Base-by-base conservation (phyloP, 1,284 basidiomycete genomes). In the Puccinia coronata region DNA sequence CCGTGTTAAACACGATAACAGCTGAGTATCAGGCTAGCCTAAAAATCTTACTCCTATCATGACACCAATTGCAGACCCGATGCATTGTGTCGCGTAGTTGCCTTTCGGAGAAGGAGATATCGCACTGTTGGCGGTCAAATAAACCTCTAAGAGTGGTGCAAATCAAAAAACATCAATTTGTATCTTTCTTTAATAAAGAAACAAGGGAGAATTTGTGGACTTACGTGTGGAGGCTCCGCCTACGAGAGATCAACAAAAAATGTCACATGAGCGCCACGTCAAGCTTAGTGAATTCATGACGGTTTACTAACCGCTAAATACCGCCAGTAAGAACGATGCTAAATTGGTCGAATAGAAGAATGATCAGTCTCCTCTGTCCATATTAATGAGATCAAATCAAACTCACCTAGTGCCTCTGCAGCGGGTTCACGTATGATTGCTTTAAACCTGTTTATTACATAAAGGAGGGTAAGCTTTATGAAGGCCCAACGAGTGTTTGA, bases 81-180 rank as follows among this genome's bases (percentile, higher is more conserved):
- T 28, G n/a, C 57, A 67, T 59, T 63, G 59, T 23, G 57, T 77
- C n/a, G 63, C 31, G 49, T 65, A 77, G 61, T 51, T 47, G 16
- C 74, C 74, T 77, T 77, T 77, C 6, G 47, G 55, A 16, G 74
- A 67, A 31, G 55, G 6, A 1, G 74, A 77, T 41, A 77, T 65
- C 47, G 25, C 25, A 41, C 61, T 63, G 49, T 63, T 67, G 31
- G 74, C 55, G 49, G 59, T 67, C 61, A 77, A 77, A 23, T 49
- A 41, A 36, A 77, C 74, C 74, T 77, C 74, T 77, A 39, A 63
- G 20, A 25, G 31, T 47, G 43, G 20, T 39, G 41, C 16, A 31
- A 28, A 8, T 2, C 23, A 31, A 61, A 36, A 8, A 75, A 36
- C 63, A 41, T 47, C 23, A 67, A 28, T 41, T 67, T 28, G 34